Conservation (phyloP, 2,329 filamentous ascomycete genomes). For the Xylaria sp. region DNA sequence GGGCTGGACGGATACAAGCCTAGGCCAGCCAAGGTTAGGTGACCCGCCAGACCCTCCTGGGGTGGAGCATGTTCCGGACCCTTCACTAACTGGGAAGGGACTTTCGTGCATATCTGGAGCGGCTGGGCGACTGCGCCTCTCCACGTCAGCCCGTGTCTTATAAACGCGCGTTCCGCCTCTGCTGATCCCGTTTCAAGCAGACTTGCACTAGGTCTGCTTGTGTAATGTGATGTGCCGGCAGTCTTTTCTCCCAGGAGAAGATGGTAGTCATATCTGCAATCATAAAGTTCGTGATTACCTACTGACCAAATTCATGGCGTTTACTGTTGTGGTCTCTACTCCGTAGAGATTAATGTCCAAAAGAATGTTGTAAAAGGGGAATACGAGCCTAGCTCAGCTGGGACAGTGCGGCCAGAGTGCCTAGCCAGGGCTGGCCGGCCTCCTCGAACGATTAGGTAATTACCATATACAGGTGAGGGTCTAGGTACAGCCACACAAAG, state of each 20-base stretch:
- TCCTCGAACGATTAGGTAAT: background rate
- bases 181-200: conserved; percentile 17
- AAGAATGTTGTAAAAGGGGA: background rate
- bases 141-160: conserved; percentile 26
- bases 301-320: background rate
- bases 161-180: conserved; percentile 35
- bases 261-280: background rate
- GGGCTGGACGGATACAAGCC: background rate
- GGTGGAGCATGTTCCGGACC: conserved; percentile 2
- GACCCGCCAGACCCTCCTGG: background rate
- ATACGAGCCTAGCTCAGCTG: background rate
- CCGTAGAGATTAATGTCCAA: too few relatives aligned
- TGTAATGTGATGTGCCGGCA: too few relatives aligned
- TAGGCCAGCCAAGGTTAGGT: conserved; percentile 9
- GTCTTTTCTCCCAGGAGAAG: background rate
- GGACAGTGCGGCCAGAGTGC: conserved; percentile 4
- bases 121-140: conserved; percentile 31
- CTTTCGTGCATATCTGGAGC: conserved; percentile 8
- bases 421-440: background rate
- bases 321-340: background rate
- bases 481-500: conserved; percentile 1
- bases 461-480: background rate
- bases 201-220: background rate
- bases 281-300: background rate
- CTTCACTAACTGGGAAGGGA: background rate